A percentile compares a stretch with the other conserved stretches of the same genome.
Evolutionary conservation across 345 rosid genomes (phyloP).

Genomic region (Pistacia integerrima): DNA sequence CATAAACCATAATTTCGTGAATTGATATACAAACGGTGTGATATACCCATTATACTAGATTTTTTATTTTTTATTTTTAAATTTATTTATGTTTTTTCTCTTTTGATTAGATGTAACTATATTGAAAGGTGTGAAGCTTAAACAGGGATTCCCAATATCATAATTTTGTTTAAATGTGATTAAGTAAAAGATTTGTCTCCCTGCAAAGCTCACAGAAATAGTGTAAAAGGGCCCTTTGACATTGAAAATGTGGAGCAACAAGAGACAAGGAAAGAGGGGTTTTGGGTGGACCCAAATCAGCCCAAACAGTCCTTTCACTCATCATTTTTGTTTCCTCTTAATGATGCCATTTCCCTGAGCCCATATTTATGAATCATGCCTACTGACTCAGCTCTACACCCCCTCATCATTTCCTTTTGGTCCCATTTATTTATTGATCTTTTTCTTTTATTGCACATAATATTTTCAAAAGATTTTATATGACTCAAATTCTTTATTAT

Average conservation of each 20-base stretch:
- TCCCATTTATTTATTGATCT: constrained; percentile 13
- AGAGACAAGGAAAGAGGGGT: constrained; percentile 15
- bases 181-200: constrained; percentile 15
- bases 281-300: constrained; percentile 21
- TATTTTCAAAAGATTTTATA: too few species aligned
- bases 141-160: not conserved
- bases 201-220: not conserved
- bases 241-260: constrained; percentile 17
- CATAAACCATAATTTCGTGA: too few species aligned
- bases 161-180: not conserved
- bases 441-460: too few species aligned
- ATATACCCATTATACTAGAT: not conserved
- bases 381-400: constrained; percentile 26
- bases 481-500: too few species aligned
- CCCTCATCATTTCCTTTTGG: constrained; percentile 16
- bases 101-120: too few species aligned
- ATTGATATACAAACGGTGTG: too few species aligned
- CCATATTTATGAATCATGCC: constrained; percentile 34
- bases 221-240: constrained; percentile 13
- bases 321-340: constrained; percentile 16
- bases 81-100: too few species aligned
- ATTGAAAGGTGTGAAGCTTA: not conserved
- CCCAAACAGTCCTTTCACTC: constrained; percentile 15
- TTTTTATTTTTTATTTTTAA: not conserved
- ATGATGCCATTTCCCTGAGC: constrained; percentile 26